Percentiles rank a stretch among this genome's conserved stretches.
Evolutionary conservation across 2,329 filamentous ascomycete genomes (phyloP).

Genomic region (Kalmusia sp.): DNA sequence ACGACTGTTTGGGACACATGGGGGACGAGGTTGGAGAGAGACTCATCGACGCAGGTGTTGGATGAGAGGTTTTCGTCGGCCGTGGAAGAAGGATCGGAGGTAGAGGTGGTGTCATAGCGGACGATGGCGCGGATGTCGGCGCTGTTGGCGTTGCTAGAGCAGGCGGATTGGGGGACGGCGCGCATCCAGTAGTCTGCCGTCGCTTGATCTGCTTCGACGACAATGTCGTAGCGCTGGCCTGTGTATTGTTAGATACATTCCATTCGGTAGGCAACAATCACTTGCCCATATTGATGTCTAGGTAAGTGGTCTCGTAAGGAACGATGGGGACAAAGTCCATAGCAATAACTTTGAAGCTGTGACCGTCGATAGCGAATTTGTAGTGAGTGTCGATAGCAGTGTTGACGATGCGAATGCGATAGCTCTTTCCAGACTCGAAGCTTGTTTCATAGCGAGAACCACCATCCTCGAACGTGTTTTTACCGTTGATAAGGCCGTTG

Average conservation of each 20-base stretch:
- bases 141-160: slow-evolving; percentile 25
- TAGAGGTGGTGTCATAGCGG: slow-evolving; percentile 39
- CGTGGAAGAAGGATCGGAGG: slow-evolving; percentile 36
- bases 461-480: slow-evolving; percentile 19
- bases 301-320: slow-evolving; percentile 40
- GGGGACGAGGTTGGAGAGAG: slow-evolving; percentile 27
- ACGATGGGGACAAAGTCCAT: slow-evolving; percentile 48
- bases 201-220: slow-evolving; percentile 31
- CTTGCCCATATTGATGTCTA: slow-evolving; percentile 27
- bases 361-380: slow-evolving; percentile 48
- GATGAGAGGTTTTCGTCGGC: slow-evolving; percentile 28
- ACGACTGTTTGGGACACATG: slow-evolving; percentile 21
- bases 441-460: slow-evolving; percentile 28
- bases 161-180: slow-evolving; percentile 23
- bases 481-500: slow-evolving; percentile 30
- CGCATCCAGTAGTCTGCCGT: slow-evolving; percentile 33
- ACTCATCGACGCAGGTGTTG: slow-evolving; percentile 45
- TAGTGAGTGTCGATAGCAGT: slow-evolving; percentile 45
- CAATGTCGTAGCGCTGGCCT: slow-evolving; percentile 40
- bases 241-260: background rate
- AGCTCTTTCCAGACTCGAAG: slow-evolving; percentile 42
- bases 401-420: slow-evolving; percentile 48
- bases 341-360: slow-evolving; percentile 47
- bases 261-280: background rate
- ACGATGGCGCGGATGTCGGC: slow-evolving; percentile 46